Percentiles rank a stretch among this genome's conserved stretches.
These are phyloP conservation scores for Phytophthora agathidicida DNA, from an alignment of 352 stramenopile genomes.

Conservation along the genomic window DNA sequence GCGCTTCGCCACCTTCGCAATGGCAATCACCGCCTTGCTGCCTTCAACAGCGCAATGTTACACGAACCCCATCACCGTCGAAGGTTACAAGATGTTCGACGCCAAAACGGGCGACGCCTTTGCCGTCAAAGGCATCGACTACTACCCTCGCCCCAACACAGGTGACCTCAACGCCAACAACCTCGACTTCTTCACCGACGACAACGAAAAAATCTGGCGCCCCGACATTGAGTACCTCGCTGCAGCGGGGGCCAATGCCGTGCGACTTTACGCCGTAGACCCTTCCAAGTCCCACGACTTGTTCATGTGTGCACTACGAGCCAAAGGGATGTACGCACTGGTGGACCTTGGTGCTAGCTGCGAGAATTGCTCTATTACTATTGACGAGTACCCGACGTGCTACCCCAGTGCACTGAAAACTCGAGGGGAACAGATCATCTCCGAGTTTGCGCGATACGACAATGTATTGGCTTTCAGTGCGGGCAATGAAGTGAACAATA, in stretches of 20 bases:
- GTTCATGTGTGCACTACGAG: conserved; percentile 86
- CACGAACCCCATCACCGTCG: conserved; percentile 64
- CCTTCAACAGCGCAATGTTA: conserved; percentile 29
- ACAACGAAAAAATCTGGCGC: conserved; percentile 69
- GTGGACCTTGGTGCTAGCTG: conserved; percentile 70
- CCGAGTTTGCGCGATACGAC: conserved; percentile 83
- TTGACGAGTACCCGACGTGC: conserved; percentile 54
- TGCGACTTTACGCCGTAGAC: conserved; percentile 87
- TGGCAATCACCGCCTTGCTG: conserved; percentile 13
- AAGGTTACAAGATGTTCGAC: conserved; percentile 84
- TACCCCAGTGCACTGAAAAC: conserved; percentile 69
- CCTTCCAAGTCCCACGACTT: conserved; percentile 82
- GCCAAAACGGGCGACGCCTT: conserved; percentile 73
- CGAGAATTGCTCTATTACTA: conserved; percentile 62
- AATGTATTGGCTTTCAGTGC: conserved; percentile 84
- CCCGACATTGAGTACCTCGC: conserved; percentile 70
- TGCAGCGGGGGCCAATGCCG: conserved; percentile 69
- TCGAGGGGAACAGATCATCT: conserved; percentile 79
- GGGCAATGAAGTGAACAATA: conserved; percentile 88
- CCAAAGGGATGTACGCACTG: conserved; percentile 80
- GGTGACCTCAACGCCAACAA: conserved; percentile 76
- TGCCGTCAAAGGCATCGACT: conserved; percentile 80
- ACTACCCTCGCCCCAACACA: conserved; percentile 87
- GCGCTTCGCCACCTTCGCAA: conserved; percentile 11
- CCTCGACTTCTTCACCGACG: conserved; percentile 87